A percentile compares a stretch with the other conserved stretches of the same genome.
Conservation (phyloP, 129 eudicot species). For the Tagetes patula region DNA sequence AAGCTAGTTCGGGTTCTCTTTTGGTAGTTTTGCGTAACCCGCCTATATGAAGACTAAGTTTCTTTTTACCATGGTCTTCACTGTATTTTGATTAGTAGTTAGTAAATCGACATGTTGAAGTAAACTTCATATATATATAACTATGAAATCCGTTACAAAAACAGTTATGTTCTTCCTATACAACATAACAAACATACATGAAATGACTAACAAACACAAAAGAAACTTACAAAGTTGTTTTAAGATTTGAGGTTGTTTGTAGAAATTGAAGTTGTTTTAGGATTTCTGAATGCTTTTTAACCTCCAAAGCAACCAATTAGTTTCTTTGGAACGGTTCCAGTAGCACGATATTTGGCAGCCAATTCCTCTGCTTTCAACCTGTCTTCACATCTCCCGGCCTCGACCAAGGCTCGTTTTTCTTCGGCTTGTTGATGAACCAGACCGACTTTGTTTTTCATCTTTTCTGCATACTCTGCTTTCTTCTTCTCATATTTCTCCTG, state of each 20-base stretch:
- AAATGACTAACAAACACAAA: conserved; percentile 13
- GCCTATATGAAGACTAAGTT: conserved; percentile 24
- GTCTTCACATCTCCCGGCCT: conserved; percentile 62
- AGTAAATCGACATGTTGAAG: conserved; percentile 15
- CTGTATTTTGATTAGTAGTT: conserved; percentile 22
- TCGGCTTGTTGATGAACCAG: conserved; percentile 75
- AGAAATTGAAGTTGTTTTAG: background rate
- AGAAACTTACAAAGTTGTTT: conserved; percentile 20
- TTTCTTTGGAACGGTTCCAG: conserved; percentile 65
- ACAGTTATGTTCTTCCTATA: conserved; percentile 39
- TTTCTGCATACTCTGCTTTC: conserved; percentile 80
- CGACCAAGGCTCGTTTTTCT: conserved; percentile 78
- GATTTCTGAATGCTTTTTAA: conserved; percentile 30
- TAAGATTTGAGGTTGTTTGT: background rate
- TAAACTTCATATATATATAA: conserved; percentile 26
- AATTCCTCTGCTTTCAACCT: conserved; percentile 67
- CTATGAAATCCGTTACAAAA: conserved; percentile 10
- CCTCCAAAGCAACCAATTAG: conserved; percentile 60
- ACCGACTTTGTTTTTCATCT: conserved; percentile 64
- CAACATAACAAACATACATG: conserved; percentile 28
- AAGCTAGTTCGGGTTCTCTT: background rate
- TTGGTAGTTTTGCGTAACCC: conserved; percentile 15
- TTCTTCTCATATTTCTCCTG: conserved; percentile 81
- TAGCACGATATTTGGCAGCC: conserved; percentile 84
- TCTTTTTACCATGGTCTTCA: conserved; percentile 17